Evolutionary conservation across 768 basidiomycete genomes (phyloP).

Genomic region (Tylopilus intermedius): DNA sequence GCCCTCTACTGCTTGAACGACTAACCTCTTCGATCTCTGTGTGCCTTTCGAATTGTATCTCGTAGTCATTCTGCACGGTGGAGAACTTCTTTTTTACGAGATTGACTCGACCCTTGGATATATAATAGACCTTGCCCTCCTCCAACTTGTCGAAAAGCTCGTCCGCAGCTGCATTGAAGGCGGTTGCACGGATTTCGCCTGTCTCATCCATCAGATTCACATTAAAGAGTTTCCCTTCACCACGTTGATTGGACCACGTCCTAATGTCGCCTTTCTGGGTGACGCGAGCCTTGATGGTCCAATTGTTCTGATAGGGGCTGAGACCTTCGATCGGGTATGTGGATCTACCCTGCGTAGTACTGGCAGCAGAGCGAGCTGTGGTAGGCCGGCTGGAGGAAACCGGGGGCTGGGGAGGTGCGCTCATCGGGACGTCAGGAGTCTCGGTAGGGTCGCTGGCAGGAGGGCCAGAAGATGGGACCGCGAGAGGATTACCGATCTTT

Average conservation of each 20-base stretch:
- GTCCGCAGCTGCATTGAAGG: conserved; percentile 82
- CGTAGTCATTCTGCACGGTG: conserved; percentile 87
- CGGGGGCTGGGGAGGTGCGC: conserved; percentile 26
- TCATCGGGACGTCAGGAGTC: conserved; percentile 27
- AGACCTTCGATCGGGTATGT: conserved; percentile 88
- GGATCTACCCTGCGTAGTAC: conserved; percentile 21
- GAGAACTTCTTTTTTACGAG: conserved; percentile 97
- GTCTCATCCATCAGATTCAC: conserved; percentile 93
- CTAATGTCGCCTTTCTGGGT: conserved; percentile 85
- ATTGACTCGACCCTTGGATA: conserved; percentile 88
- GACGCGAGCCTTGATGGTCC: conserved; percentile 96
- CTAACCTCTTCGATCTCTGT: conserved; percentile 83
- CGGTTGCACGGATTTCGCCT: conserved; percentile 87
- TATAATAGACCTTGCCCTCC: conserved; percentile 88
- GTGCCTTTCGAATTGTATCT: conserved; percentile 76
- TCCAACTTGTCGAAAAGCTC: conserved; percentile 78
- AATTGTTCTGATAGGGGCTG: conserved; percentile 96
- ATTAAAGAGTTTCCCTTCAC: conserved; percentile 93
- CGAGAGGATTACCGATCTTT: conserved; percentile 69
- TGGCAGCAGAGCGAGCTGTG: conserved; percentile 6
- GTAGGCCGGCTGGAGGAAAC: conserved; percentile 19
- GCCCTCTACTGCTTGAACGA: not conserved
- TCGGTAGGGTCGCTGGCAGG: conserved; percentile 19
- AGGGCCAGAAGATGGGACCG: conserved; percentile 32
- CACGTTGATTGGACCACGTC: conserved; percentile 82